phyloP scores from a whole-genome alignment of 148 eudicot species.

The Diospyros lotus region DNA sequence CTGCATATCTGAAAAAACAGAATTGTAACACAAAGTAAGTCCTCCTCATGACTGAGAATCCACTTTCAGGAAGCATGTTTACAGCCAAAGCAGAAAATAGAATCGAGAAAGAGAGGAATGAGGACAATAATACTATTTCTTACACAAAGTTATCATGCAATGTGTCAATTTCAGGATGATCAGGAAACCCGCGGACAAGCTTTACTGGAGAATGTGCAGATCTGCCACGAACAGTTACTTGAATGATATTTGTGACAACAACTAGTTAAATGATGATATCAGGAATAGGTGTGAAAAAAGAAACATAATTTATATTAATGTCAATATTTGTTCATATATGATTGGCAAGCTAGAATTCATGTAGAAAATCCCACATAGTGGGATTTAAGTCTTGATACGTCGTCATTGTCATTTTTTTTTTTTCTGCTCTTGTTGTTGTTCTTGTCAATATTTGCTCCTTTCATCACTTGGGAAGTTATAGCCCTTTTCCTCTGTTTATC shows the following conservation, averaged over 20 bases:
- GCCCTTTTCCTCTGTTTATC: too few species aligned
- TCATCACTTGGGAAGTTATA: too few species aligned
- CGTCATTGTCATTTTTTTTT: too few species aligned
- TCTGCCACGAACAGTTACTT: constrained; percentile 39
- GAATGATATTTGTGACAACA: constrained; percentile 2
- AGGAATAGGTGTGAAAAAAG: background rate
- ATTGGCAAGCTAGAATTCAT: too few species aligned
- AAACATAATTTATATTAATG: background rate
- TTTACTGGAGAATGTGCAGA: constrained; percentile 71
- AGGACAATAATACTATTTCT: constrained; percentile 29
- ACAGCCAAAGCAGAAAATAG: background rate
- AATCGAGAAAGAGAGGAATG: background rate
- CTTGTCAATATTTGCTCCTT: too few species aligned
- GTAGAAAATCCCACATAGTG: too few species aligned
- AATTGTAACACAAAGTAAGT: background rate
- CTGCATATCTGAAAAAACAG: constrained; percentile 63
- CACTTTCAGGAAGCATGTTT: background rate
- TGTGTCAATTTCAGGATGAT: constrained; percentile 81
- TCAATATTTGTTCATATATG: too few species aligned
- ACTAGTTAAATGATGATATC: background rate
- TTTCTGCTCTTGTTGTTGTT: too few species aligned
- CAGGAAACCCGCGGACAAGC: constrained; percentile 61
- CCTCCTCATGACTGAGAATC: constrained; percentile 1
- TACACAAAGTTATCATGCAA: constrained; percentile 92
- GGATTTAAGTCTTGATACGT: too few species aligned